Base-by-base conservation (phyloP, 2,329 filamentous ascomycete genomes). In the Ceratocystis lukuohia region DNA sequence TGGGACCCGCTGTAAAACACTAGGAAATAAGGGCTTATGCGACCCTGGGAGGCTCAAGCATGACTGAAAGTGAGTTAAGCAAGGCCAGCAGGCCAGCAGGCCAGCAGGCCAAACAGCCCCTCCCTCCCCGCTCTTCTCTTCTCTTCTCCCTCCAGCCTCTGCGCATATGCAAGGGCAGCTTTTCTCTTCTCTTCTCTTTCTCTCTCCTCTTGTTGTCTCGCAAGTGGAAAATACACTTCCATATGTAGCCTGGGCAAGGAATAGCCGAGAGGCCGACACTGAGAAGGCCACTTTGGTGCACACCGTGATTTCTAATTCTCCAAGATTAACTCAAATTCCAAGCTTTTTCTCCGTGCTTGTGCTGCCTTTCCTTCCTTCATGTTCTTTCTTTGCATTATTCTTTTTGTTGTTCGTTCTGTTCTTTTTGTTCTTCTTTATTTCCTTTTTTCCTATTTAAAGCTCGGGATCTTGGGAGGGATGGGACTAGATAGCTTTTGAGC, bases 191-290 rank as follows among this genome's bases (percentile, higher is more conserved):
- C 20, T 57, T 56, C 50, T 28, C 15, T 56, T 28, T 28, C 15
- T 5, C 25, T 56, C 28, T 15, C 22, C 12, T 17, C 15, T 8
- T 57, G 10, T 33, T 59, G 53, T 59, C 53, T 59, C 53, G 17
- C 28, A 57, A 4, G 33, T 37, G 33, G 33, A 10, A 37, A 10
- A 37, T 37, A 37, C 53, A 37, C 3, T 20, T 20, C 17, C 17
- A 30, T 30, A 7, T n/a, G 53, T n/a, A 59, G 15, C 10, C 53
- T 57, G 25, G 17, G 33, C 8, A 37, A 30, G 12, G 28, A 33
- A 59, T n/a, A 59, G 53, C 53, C 53, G 53, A 59, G 53, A 59
- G 33, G 28, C 53, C 53, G 53, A 59, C 15, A 8, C 28, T 30
- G 17, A 20, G 22, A 59, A 59, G 7, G 28, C 28, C 48, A 22